A percentile compares a stretch with the other conserved stretches of the same genome.
Conservation (phyloP, 2,329 filamentous ascomycete genomes). For the Chaetomium globosum region DNA sequence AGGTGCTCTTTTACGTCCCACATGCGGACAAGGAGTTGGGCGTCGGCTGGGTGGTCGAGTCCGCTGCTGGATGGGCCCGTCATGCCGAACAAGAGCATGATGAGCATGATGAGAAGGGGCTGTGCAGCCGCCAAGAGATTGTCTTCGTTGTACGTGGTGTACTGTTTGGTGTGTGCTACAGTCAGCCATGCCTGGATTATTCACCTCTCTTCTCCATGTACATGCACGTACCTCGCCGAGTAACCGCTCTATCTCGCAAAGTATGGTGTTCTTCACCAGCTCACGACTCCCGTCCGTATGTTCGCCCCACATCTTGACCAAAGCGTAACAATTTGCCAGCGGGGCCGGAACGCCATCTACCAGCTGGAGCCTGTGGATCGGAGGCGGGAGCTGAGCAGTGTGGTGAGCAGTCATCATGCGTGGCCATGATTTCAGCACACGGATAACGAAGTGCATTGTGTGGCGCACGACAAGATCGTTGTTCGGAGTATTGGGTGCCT, state of each 20-base stretch:
- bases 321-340: neutral
- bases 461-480: neutral
- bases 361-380: neutral
- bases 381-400: neutral
- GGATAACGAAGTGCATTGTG: neutral
- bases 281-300: neutral
- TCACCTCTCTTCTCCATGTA: neutral
- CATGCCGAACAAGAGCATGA: neutral
- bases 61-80: neutral
- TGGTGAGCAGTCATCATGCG: neutral
- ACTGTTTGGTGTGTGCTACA: neutral
- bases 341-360: neutral
- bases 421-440: neutral
- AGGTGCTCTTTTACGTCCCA: neutral
- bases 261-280: neutral
- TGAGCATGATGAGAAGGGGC: neutral
- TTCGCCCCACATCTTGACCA: neutral
- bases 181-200: neutral
- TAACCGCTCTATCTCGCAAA: neutral
- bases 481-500: neutral
- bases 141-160: neutral
- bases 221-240: neutral
- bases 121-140: neutral
- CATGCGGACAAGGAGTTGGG: neutral
- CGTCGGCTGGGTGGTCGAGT: neutral